Percentiles rank a stretch among this genome's conserved stretches.
These are phyloP conservation scores for Abelmoschus esculentus DNA, from an alignment of 345 rosid genomes.

Conservation along the genomic window DNA sequence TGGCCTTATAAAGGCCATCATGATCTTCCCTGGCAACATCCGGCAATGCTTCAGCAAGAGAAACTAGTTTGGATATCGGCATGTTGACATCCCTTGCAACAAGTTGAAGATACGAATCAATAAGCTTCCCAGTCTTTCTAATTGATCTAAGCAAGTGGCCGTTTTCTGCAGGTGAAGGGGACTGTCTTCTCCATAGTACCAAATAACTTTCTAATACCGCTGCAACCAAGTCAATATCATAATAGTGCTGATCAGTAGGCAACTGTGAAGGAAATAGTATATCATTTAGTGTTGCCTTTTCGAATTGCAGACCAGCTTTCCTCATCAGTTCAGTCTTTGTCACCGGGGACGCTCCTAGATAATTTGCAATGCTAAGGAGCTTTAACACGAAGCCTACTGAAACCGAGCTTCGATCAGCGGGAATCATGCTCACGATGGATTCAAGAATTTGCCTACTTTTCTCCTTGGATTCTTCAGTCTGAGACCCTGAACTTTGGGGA, in stretches of 20 bases:
- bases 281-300: constrained; percentile 62
- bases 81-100: constrained; percentile 56
- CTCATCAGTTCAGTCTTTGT: constrained; percentile 74
- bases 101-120: constrained; percentile 73
- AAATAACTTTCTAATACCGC: constrained; percentile 58
- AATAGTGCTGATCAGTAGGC: constrained; percentile 32
- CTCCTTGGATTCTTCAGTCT: constrained; percentile 32
- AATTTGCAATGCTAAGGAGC: constrained; percentile 65
- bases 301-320: constrained; percentile 67
- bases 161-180: constrained; percentile 37
- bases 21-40: constrained; percentile 57
- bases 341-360: constrained; percentile 55
- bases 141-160: constrained; percentile 39
- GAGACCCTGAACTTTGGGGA: constrained; percentile 36
- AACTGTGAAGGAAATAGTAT: constrained; percentile 55
- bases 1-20: constrained; percentile 81
- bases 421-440: constrained; percentile 70
- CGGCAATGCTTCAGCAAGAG: constrained; percentile 72
- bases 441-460: constrained; percentile 57
- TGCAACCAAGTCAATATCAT: constrained; percentile 64
- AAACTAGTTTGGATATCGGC: constrained; percentile 48
- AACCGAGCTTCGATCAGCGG: constrained; percentile 77
- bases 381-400: constrained; percentile 72
- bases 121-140: constrained; percentile 57
- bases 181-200: constrained; percentile 62